Evolutionary conservation across 108 stramenopile species (phyloP), one percentile per base, ranked within the genome.

Genomic region (Cyclotella baltica): DNA sequence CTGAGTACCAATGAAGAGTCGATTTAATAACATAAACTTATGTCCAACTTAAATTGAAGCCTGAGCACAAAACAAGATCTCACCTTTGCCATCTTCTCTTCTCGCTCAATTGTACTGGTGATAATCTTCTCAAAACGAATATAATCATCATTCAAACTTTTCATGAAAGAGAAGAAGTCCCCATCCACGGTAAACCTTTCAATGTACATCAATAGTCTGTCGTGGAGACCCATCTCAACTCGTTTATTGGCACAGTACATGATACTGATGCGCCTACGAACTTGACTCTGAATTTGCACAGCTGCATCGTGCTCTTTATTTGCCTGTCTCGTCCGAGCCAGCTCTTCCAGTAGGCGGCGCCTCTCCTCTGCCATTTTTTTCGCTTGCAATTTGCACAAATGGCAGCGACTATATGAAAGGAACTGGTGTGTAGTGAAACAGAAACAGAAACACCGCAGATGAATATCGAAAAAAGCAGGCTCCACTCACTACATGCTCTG

Each of bases 91-190:
- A 73, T 66, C 38, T 67, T 78, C 35, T 83, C 82, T 62, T 83
- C 82, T 23, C 76, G 61, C 30, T 78, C 65, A 15, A 83, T 62
- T 15, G 68, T 78, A 29, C 64, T 73, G 25, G 20, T 73, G 18
- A 83, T 83, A 0, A 71, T 83, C 25, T 33, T 47, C 52, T 83
- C 77, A 61, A 73, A 83, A 8, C 82, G 47, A 48, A 55, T 34
- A 68, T 78, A 83, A 59, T 83, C 82, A 53, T 77, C 77, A 37
- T 77, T 78, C n/a, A 83, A 67, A 33, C 59, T 72, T 67, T 78
- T 83, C 23, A 83, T 34, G 29, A 83, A 78, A 1, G 72, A 52
- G 52, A 71, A 83, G 43, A 83, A 51, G 43, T 72, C 71, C 16
- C 77, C 77, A 67, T 83, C 72, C 34, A 73, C 55, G 58, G 50